phyloP scores from a whole-genome alignment of 78 protist genomes.

The Dictyostelium purpureum region DNA sequence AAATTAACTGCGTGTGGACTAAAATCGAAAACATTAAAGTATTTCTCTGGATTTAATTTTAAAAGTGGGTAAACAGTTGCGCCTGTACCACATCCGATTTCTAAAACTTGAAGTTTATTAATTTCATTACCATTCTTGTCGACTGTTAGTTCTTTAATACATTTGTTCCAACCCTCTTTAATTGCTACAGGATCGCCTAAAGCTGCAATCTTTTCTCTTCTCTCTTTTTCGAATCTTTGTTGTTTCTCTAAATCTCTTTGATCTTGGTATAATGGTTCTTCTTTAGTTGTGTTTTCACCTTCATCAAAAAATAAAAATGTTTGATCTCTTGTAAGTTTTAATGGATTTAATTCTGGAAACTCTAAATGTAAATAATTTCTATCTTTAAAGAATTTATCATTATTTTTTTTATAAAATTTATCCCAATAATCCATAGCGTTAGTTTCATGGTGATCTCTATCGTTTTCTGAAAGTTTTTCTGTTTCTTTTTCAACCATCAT shows the following conservation, averaged over 20 bases:
- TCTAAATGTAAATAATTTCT: constrained; percentile 80
- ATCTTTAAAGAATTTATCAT: constrained; percentile 81
- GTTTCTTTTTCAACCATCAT: constrained; percentile 11
- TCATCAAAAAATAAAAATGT: constrained; percentile 40
- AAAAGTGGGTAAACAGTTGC: constrained; percentile 72
- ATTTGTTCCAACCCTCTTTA: constrained; percentile 24
- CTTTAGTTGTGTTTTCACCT: not conserved
- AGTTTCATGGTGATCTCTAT: constrained; percentile 15
- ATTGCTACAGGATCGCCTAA: constrained; percentile 9
- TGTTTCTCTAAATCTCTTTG: not conserved
- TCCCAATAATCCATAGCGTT: constrained; percentile 79
- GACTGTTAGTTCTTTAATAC: not conserved
- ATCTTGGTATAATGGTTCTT: not conserved
- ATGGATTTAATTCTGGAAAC: constrained; percentile 72
- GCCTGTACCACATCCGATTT: constrained; percentile 85
- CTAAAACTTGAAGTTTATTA: constrained; percentile 26
- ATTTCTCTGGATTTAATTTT: constrained; percentile 57
- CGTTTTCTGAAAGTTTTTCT: not conserved
- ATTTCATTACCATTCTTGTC: no score
- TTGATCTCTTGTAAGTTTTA: constrained; percentile 37
- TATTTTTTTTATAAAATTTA: constrained; percentile 73
- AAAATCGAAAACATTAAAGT: constrained; percentile 78
- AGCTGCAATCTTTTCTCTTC: not conserved
- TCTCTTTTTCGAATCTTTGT: not conserved
- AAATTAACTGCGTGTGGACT: constrained; percentile 67